phyloP scores from a whole-genome alignment of 2,329 filamentous ascomycete species.

The Chrysoporthe puriensis region DNA sequence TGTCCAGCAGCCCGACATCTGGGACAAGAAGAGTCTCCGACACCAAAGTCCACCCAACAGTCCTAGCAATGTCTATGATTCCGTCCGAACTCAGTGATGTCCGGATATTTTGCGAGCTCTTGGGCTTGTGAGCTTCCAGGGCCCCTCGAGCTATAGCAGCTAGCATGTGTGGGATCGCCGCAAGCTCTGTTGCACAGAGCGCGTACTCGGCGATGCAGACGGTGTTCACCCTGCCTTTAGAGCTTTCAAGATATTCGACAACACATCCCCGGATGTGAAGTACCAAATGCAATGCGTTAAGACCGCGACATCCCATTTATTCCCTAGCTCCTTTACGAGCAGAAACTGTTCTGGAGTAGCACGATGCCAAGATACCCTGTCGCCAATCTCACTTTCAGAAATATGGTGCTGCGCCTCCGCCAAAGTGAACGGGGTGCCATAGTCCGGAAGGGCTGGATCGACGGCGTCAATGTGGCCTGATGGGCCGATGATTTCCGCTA shows the following conservation, averaged over 20 bases:
- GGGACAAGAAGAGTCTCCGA: conserved; percentile 42
- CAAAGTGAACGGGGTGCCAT: conserved; percentile 55
- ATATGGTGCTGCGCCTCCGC: conserved; percentile 52
- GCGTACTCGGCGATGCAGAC: conserved; percentile 53
- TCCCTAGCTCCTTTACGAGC: conserved; percentile 28
- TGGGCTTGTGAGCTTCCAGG: conserved; percentile 46
- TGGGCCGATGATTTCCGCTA: conserved; percentile 52
- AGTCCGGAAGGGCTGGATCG: conserved; percentile 55
- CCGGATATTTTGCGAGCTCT: conserved; percentile 50
- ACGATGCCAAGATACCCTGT: conserved; percentile 48
- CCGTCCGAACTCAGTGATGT: conserved; percentile 47
- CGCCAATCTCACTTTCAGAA: conserved; percentile 43
- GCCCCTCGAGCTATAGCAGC: conserved; percentile 50
- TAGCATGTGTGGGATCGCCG: conserved; percentile 53
- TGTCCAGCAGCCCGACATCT: conserved; percentile 47
- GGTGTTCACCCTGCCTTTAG: conserved; percentile 39
- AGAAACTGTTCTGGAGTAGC: conserved; percentile 43
- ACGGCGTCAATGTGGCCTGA: conserved; percentile 52
- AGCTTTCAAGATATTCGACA: conserved; percentile 43
- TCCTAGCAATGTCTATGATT: conserved; percentile 42
- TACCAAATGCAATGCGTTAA: conserved; percentile 59
- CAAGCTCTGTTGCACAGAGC: conserved; percentile 42
- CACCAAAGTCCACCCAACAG: conserved; percentile 43
- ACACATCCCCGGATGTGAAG: conserved; percentile 45
- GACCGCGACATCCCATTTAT: conserved; percentile 49